phyloP scores from a whole-genome alignment of 805 yeast genomes.

The Candida boidinii region DNA sequence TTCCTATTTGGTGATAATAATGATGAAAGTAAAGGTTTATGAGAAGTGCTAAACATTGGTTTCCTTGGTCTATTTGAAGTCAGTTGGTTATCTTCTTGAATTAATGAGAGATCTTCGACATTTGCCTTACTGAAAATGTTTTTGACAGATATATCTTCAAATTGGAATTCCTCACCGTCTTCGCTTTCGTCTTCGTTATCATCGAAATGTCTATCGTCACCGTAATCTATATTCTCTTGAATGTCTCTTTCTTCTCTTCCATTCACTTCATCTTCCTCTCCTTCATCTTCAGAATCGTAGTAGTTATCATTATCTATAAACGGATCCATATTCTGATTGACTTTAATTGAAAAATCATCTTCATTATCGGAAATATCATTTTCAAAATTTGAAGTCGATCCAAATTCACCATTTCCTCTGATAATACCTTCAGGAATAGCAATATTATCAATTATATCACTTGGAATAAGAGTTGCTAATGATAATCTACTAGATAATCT shows the following conservation, averaged over 20 bases:
- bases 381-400: conserved; percentile 10
- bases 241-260: conserved; percentile 2
- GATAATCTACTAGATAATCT: conserved; percentile 17
- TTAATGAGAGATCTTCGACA: neutral
- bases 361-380: conserved; percentile 7
- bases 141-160: neutral
- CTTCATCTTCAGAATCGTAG: neutral
- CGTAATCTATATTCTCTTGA: conserved; percentile 8
- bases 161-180: conserved; percentile 4
- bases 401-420: conserved; percentile 19
- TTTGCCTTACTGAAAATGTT: neutral
- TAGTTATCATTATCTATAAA: conserved; percentile 4
- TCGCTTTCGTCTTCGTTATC: conserved; percentile 9
- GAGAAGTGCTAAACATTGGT: conserved; percentile 13
- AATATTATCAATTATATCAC: conserved; percentile 18
- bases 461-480: conserved; percentile 13
- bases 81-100: neutral
- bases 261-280: conserved; percentile 3
- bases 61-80: conserved; percentile 10
- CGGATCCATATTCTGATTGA: conserved; percentile 1
- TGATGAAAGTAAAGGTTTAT: no score
- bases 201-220: conserved; percentile 6
- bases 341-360: conserved; percentile 4
- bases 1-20: no score
- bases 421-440: conserved; percentile 27